Percentiles rank a stretch among this genome's conserved stretches.
Evolutionary conservation across 805 yeast species (phyloP).

Genomic region (Wickerhamiella bombiphila): DNA sequence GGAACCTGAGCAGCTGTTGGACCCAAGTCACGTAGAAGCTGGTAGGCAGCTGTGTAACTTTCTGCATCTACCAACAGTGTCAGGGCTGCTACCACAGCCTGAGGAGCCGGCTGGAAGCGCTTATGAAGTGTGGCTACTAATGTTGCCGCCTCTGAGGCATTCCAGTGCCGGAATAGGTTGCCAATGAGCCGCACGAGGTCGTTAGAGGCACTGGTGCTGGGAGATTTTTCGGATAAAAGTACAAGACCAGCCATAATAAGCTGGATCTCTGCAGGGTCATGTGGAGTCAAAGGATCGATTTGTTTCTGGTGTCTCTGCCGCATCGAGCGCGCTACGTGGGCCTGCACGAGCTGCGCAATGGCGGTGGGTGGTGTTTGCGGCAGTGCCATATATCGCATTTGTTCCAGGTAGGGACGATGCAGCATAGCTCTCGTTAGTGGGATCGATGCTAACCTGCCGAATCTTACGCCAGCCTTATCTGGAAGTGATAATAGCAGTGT

Average conservation of each 20-base stretch:
- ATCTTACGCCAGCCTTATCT: background rate
- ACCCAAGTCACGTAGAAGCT: conserved; percentile 12
- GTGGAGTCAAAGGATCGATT: conserved; percentile 4
- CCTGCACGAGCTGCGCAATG: conserved; percentile 9
- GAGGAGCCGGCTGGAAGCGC: conserved; percentile 3
- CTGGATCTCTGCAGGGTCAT: conserved; percentile 18
- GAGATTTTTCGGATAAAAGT: conserved; percentile 17
- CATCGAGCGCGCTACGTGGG: conserved; percentile 7
- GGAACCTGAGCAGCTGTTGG: conserved; percentile 5
- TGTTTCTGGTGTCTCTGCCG: conserved; percentile 1
- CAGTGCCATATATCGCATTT: conserved; percentile 21
- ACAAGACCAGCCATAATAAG: conserved; percentile 19
- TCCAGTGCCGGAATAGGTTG: conserved; percentile 6
- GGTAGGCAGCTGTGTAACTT: conserved; percentile 11
- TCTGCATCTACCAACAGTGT: conserved; percentile 9
- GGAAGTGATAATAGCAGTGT: conserved; percentile 14
- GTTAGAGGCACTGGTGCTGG: background rate
- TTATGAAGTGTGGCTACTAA: conserved; percentile 3
- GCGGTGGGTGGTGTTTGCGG: conserved; percentile 13
- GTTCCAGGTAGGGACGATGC: conserved; percentile 22
- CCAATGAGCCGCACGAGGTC: background rate
- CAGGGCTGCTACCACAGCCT: conserved; percentile 1
- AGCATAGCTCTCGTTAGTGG: conserved; percentile 8
- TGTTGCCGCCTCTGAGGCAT: conserved; percentile 3
- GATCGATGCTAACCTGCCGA: conserved; percentile 2